phyloP scores from a whole-genome alignment of 257 asterid genomes.

The Scutellaria galericulata region DNA sequence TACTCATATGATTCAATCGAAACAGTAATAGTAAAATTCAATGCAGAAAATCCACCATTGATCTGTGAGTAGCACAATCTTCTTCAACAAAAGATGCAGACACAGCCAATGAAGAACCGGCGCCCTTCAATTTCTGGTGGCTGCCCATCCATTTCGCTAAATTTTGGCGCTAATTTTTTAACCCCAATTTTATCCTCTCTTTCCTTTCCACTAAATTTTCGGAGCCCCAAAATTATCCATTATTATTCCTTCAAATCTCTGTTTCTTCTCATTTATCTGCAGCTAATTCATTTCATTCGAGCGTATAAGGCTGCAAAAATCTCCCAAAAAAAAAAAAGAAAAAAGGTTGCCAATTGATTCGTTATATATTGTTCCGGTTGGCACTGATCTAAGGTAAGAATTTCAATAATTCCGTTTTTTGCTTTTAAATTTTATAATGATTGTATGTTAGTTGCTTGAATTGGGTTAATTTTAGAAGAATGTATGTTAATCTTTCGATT shows the following conservation, averaged over 20 bases:
- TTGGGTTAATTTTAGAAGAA: no score
- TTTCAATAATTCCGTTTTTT: background rate
- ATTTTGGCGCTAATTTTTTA: background rate
- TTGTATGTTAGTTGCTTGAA: no score
- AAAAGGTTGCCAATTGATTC: background rate
- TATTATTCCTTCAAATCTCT: background rate
- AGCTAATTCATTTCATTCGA: background rate
- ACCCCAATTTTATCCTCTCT: background rate
- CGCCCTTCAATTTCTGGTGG: constrained; percentile 10
- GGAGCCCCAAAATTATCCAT: background rate
- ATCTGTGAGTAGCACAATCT: background rate
- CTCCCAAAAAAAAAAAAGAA: background rate
- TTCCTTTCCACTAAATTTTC: constrained; percentile 1
- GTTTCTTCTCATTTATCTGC: background rate
- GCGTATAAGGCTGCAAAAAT: background rate
- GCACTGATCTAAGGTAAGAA: constrained; percentile 38
- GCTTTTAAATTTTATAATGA: background rate
- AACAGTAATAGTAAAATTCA: background rate
- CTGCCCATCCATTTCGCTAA: constrained; percentile 14
- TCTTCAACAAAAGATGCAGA: background rate
- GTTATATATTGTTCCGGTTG: constrained; percentile 22
- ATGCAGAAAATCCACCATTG: constrained; percentile 11
- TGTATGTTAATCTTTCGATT: background rate
- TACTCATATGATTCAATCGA: no score
- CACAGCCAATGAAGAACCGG: background rate